A percentile compares a stretch with the other conserved stretches of the same genome.
Conservation (phyloP, 2,329 filamentous ascomycete species). For the Diaporthe sp. region DNA sequence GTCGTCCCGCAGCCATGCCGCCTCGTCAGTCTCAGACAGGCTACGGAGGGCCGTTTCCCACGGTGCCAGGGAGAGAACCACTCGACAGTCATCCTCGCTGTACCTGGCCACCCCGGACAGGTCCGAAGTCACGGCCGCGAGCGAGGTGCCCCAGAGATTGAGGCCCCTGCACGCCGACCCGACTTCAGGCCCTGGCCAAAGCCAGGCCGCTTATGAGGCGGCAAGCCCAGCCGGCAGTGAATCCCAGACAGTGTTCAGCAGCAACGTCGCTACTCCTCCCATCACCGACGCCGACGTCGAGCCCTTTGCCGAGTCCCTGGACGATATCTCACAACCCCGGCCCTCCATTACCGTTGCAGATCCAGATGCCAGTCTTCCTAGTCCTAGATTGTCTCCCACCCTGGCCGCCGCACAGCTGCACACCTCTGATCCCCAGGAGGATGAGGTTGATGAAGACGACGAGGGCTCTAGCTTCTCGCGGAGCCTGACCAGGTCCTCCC, state of each 20-base stretch:
- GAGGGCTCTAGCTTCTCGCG: conserved; percentile 52
- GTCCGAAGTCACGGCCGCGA: conserved; percentile 58
- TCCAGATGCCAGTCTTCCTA: conserved; percentile 93
- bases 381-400: conserved; percentile 93
- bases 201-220: conserved; percentile 59
- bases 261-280: conserved; percentile 79
- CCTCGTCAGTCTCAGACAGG: conserved; percentile 54
- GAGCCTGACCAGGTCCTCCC: conserved; percentile 51
- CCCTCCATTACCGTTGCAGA: conserved; percentile 78
- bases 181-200: conserved; percentile 58
- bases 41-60: conserved; percentile 55
- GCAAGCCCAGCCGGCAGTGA: conserved; percentile 69
- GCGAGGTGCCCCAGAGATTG: conserved; percentile 56
- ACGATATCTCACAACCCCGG: conserved; percentile 64
- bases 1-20: conserved; percentile 48
- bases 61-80: conserved; percentile 48
- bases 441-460: conserved; percentile 58
- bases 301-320: conserved; percentile 63
- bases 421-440: conserved; percentile 58
- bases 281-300: conserved; percentile 81
- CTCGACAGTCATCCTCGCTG: conserved; percentile 48
- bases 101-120: conserved; percentile 71
- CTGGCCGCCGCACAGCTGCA: conserved; percentile 77
- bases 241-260: conserved; percentile 72
- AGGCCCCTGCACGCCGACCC: conserved; percentile 60